Base-by-base conservation (phyloP, 163 green algal genomes). In the Chlorella variabilis region DNA sequence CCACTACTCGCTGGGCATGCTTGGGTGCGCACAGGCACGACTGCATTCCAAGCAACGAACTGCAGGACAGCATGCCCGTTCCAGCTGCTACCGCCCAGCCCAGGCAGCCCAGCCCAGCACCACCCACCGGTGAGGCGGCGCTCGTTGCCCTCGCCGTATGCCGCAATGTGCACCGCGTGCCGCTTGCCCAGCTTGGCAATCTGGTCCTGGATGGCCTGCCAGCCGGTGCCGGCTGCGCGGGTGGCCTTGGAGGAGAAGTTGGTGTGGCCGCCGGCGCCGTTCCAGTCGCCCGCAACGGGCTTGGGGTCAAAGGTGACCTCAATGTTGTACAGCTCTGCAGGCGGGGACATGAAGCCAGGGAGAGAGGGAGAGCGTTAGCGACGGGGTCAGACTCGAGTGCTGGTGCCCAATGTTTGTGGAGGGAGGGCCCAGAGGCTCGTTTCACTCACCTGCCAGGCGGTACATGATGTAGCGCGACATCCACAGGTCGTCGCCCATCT, bases 281-380 rank as follows among this genome's bases (percentile, higher is more conserved):
- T 99, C 96, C 96, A 99, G 93, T 99, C 96, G 62, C 96, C 97
- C n/a, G 97, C 95, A 76, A 99, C 95, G 83, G 97, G 97, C 93
- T 99, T 99, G 85, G 97, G 97, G 92, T 99, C 97, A 76, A 99
- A 96, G 27, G 93, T 96, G 27, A 97, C 91, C 62, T 95, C 91
- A 42, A 94, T 90, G 71, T 95, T 84, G 79, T 84, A 86, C 69
- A 84, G 79, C 79, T 84, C 69, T 75, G 75, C 41, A 71, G 34
- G 4, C 2, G 8, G 27, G 66, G 39, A 38, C 23, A 25, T 21
- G 39, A 23, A 21, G 0, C 11, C 11, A 6, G 39, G 4, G 39
- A 23, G n/a, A n/a, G n/a, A n/a, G n/a, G n/a, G n/a, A n/a, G n/a
- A n/a, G n/a, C n/a, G n/a, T n/a, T n/a, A n/a, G n/a, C n/a, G n/a